Percentiles rank a stretch among this genome's conserved stretches.
Conservation (phyloP, 2,329 filamentous ascomycete genomes). For the Cryoendolithus antarcticus region DNA sequence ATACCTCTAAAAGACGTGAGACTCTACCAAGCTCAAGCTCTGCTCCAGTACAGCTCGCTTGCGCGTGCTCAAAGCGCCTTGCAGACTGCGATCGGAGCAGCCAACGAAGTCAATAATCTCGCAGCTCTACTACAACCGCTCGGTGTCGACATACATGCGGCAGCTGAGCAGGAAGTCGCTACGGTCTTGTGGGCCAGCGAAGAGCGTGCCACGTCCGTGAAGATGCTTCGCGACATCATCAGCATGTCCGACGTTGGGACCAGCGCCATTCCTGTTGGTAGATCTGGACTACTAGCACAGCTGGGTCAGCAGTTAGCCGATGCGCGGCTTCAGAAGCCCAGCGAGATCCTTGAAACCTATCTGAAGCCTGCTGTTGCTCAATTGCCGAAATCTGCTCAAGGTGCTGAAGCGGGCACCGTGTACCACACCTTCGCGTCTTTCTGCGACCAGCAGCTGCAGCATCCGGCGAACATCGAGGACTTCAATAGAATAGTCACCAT, state of each 20-base stretch:
- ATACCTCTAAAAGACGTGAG: constrained; percentile 53
- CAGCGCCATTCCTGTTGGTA: constrained; percentile 60
- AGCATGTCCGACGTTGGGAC: constrained; percentile 48
- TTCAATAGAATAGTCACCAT: constrained; percentile 68
- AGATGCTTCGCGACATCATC: constrained; percentile 68
- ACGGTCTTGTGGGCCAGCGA: constrained; percentile 90
- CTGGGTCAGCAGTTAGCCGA: constrained; percentile 81
- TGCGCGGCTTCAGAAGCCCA: constrained; percentile 80
- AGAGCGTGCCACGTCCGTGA: constrained; percentile 77
- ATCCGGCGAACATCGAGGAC: constrained; percentile 73
- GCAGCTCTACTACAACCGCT: constrained; percentile 55
- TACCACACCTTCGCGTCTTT: constrained; percentile 93
- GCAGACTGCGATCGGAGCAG: constrained; percentile 77
- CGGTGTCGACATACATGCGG: constrained; percentile 66
- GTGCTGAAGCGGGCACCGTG: constrained; percentile 69
- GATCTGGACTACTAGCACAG: constrained; percentile 71
- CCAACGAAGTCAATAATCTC: constrained; percentile 70
- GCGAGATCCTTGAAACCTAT: constrained; percentile 78
- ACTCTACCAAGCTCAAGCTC: constrained; percentile 61
- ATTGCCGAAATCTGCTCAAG: constrained; percentile 54
- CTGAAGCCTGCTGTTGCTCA: constrained; percentile 74
- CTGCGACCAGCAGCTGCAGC: constrained; percentile 87
- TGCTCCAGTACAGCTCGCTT: constrained; percentile 61
- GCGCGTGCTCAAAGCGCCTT: constrained; percentile 68
- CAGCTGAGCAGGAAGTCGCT: constrained; percentile 69